Conservation (phyloP, 345 rosid species). For the Heritiera littoralis region DNA sequence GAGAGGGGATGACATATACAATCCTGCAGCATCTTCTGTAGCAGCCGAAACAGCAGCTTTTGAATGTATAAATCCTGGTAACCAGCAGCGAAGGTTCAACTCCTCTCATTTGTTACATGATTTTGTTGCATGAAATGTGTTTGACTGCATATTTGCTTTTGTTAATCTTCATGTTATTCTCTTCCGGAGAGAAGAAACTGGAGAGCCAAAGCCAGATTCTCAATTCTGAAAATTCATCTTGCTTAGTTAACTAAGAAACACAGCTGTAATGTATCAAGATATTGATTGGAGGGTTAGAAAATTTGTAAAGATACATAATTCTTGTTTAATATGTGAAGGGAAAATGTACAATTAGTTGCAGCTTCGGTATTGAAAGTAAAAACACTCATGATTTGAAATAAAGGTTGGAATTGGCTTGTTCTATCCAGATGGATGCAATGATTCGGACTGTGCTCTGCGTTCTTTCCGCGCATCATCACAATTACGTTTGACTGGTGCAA, state of each 20-base stretch:
- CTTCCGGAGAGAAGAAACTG: neutral
- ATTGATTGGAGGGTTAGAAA: slow-evolving; percentile 27
- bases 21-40: slow-evolving; percentile 40
- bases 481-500: too few species aligned
- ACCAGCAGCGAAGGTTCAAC: slow-evolving; percentile 58
- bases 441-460: neutral
- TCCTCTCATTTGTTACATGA: slow-evolving; percentile 75
- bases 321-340: slow-evolving; percentile 30
- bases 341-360: slow-evolving; percentile 24
- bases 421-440: neutral
- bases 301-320: slow-evolving; percentile 38
- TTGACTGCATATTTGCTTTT: slow-evolving; percentile 1
- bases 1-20: slow-evolving; percentile 58
- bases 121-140: slow-evolving; percentile 64
- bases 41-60: slow-evolving; percentile 50
- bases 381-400: slow-evolving; percentile 18
- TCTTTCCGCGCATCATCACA: too few species aligned
- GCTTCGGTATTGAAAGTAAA: slow-evolving; percentile 11
- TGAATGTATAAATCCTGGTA: slow-evolving; percentile 58
- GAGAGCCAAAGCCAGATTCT: neutral
- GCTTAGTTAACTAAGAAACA: slow-evolving; percentile 24
- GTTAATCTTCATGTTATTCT: slow-evolving; percentile 7
- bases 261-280: slow-evolving; percentile 35
- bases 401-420: slow-evolving; percentile 23
- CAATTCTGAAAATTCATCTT: slow-evolving; percentile 7